Conservation (phyloP, 2,329 filamentous ascomycete species). For the Paraphaeosphaeria sporulosa region DNA sequence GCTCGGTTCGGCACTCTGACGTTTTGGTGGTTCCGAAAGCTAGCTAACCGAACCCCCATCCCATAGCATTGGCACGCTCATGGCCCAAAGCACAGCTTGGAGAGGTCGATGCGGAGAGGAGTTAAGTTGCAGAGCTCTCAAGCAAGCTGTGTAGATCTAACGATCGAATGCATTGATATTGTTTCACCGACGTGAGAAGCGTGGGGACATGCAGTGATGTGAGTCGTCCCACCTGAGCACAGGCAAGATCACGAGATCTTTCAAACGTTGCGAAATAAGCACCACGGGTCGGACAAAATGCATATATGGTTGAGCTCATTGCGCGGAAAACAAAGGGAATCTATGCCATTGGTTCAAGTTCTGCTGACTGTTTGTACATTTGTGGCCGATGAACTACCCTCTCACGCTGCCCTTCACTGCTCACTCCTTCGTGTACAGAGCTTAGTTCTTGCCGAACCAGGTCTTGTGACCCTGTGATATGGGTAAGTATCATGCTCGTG, state of each 20-base stretch:
- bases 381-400: slow-evolving; percentile 28
- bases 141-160: neutral
- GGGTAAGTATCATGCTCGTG: slow-evolving; percentile 10
- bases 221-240: neutral
- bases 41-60: slow-evolving; percentile 2
- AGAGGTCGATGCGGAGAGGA: neutral
- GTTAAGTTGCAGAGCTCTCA: neutral
- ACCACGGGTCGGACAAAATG: neutral
- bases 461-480: slow-evolving; percentile 72
- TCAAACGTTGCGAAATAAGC: neutral
- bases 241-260: neutral
- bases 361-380: slow-evolving; percentile 45
- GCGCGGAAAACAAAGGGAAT: slow-evolving; percentile 1
- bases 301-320: neutral
- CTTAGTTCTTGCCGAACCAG: slow-evolving; percentile 62
- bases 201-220: neutral
- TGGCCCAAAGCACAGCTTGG: neutral
- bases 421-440: neutral
- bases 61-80: neutral
- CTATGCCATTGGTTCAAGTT: slow-evolving; percentile 25
- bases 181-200: neutral
- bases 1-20: slow-evolving; percentile 32
- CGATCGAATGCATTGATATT: neutral
- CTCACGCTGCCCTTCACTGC: slow-evolving; percentile 17
- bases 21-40: slow-evolving; percentile 24